Percentiles rank a stretch among this genome's conserved stretches.
phyloP scores from a whole-genome alignment of 225 moss, liverwort and hornwort genomes.

The Sphagnum contortum region DNA sequence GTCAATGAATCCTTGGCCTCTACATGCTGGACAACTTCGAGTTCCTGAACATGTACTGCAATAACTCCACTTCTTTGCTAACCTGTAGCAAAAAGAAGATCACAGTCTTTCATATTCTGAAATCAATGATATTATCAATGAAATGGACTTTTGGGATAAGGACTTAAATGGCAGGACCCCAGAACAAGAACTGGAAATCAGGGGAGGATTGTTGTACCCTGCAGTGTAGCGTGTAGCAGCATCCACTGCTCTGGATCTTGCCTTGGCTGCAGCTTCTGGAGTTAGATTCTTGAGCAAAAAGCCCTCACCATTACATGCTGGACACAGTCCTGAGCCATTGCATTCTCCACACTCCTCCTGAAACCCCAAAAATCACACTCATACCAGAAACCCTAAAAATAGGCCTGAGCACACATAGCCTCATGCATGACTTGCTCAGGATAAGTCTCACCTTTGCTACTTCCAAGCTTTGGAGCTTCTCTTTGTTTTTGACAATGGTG shows the following conservation, averaged over 20 bases:
- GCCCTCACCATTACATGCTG: slow-evolving; percentile 77
- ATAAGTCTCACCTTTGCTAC: slow-evolving; percentile 10
- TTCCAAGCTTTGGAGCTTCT: slow-evolving; percentile 15
- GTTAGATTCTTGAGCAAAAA: slow-evolving; percentile 66
- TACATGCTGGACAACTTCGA: slow-evolving; percentile 41
- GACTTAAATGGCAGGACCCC: not conserved
- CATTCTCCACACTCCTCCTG: slow-evolving; percentile 76
- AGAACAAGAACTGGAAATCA: too few species aligned
- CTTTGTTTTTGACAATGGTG: slow-evolving; percentile 33
- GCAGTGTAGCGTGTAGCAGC: slow-evolving; percentile 96
- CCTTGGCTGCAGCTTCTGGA: slow-evolving; percentile 68
- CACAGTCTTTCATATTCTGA: not conserved
- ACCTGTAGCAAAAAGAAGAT: slow-evolving; percentile 16
- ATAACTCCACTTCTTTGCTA: slow-evolving; percentile 61
- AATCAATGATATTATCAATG: not conserved
- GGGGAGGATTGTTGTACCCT: slow-evolving; percentile 32
- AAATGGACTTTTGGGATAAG: not conserved
- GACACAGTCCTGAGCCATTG: slow-evolving; percentile 87
- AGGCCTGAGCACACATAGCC: not conserved
- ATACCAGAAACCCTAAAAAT: not conserved
- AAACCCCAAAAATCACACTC: not conserved
- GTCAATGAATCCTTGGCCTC: slow-evolving; percentile 39
- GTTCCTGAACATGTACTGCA: slow-evolving; percentile 45
- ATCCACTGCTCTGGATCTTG: slow-evolving; percentile 70
- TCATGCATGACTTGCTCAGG: not conserved